Conservation (phyloP, 1,284 basidiomycete genomes). For the Ceratobasidium sp. region DNA sequence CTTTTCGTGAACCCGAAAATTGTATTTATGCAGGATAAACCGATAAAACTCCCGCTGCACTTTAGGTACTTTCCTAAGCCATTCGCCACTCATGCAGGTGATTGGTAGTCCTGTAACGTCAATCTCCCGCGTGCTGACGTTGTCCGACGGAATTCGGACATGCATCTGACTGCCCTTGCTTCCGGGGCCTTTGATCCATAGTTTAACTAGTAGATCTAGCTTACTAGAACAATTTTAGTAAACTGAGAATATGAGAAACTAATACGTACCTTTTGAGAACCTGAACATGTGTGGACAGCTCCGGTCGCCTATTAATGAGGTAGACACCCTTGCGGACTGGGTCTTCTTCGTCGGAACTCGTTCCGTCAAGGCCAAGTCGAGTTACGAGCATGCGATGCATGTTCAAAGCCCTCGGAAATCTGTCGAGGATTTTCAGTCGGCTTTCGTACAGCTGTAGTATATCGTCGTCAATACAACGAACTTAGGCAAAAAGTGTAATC, state of each 20-base stretch:
- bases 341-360: slow-evolving; percentile 12
- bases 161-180: slow-evolving; percentile 14
- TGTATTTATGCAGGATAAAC: too few relatives aligned
- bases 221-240: background rate
- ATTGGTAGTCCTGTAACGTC: background rate
- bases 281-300: background rate
- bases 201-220: background rate
- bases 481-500: background rate
- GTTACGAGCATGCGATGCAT: background rate
- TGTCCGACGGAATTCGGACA: background rate
- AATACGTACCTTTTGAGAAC: background rate
- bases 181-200: slow-evolving; percentile 2
- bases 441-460: background rate
- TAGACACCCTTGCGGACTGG: background rate
- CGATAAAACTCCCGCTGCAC: too few relatives aligned
- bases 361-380: background rate
- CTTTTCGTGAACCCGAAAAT: too few relatives aligned
- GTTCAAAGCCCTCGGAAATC: background rate
- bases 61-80: too few relatives aligned
- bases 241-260: background rate
- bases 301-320: background rate
- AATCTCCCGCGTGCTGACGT: background rate
- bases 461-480: background rate
- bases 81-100: background rate
- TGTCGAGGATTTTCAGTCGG: background rate